Evolutionary conservation across 1,284 basidiomycete genomes (phyloP).

Genomic region (Prillingera fragicola): DNA sequence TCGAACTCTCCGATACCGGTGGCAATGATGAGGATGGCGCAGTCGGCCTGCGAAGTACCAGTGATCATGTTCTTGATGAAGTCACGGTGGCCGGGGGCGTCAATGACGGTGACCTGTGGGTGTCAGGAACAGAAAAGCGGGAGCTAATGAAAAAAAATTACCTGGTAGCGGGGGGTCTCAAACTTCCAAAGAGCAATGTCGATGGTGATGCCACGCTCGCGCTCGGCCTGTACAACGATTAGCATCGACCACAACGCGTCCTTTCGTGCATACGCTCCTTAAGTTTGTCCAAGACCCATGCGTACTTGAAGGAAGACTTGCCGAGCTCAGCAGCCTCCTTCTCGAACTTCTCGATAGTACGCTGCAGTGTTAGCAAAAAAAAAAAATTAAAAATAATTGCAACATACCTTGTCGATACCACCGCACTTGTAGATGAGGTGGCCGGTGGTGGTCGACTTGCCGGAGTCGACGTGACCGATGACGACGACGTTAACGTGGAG

Average conservation of each 20-base stretch:
- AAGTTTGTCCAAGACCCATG: conserved; percentile 99
- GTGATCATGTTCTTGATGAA: conserved; percentile 99
- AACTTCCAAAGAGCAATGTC: conserved; percentile 98
- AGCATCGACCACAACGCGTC: too few relatives aligned
- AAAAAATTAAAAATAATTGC: too few relatives aligned
- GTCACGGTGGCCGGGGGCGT: conserved; percentile 99
- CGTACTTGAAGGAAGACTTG: conserved; percentile 97
- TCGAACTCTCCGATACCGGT: conserved; percentile 99
- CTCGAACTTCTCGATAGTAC: conserved; percentile 99
- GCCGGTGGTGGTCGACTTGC: conserved; percentile 99
- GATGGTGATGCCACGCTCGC: conserved; percentile 99
- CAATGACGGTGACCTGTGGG: conserved; percentile 74
- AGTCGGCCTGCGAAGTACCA: conserved; percentile 99
- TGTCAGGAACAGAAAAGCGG: not conserved
- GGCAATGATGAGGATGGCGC: conserved; percentile 99
- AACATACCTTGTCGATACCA: conserved; percentile 99
- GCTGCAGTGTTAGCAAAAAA: too few relatives aligned
- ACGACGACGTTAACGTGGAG: conserved; percentile 22
- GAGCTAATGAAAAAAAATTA: conserved; percentile 63
- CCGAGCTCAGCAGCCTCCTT: conserved; percentile 99
- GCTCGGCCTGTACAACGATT: too few relatives aligned
- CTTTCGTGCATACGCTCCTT: too few relatives aligned
- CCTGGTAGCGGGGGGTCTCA: conserved; percentile 92
- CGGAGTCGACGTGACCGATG: conserved; percentile 32
- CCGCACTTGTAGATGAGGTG: conserved; percentile 99